A percentile compares a stretch with the other conserved stretches of the same genome.
Evolutionary conservation across 352 stramenopile species (phyloP).

Genomic region (Phytophthora citricola): DNA sequence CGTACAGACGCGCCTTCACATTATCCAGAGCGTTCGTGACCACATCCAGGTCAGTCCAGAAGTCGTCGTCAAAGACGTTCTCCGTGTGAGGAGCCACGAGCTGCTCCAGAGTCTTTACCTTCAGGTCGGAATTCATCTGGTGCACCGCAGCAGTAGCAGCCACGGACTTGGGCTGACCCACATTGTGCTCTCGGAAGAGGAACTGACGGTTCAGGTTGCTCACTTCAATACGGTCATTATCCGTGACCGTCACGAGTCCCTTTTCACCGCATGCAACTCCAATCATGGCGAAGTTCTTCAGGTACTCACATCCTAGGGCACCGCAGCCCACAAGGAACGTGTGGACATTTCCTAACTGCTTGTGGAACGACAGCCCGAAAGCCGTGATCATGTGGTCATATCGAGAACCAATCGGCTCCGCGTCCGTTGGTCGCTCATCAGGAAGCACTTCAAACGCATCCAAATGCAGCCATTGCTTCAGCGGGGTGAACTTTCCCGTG

Average conservation of each 20-base stretch:
- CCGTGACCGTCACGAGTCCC: slow-evolving; percentile 81
- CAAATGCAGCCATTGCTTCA: slow-evolving; percentile 89
- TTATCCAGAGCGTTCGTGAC: slow-evolving; percentile 99
- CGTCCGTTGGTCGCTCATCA: slow-evolving; percentile 62
- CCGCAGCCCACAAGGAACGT: slow-evolving; percentile 88
- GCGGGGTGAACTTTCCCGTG: slow-evolving; percentile 85
- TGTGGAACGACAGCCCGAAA: slow-evolving; percentile 77
- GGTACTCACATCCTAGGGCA: slow-evolving; percentile 83
- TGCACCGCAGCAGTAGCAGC: slow-evolving; percentile 77
- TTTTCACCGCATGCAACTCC: slow-evolving; percentile 79
- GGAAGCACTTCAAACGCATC: slow-evolving; percentile 85
- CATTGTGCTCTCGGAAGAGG: slow-evolving; percentile 87
- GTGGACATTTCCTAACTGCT: slow-evolving; percentile 66
- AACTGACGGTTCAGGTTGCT: slow-evolving; percentile 91
- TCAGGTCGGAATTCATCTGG: slow-evolving; percentile 77
- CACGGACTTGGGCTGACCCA: slow-evolving; percentile 86
- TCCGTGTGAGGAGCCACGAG: slow-evolving; percentile 83
- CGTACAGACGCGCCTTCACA: slow-evolving; percentile 97
- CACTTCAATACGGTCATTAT: slow-evolving; percentile 90
- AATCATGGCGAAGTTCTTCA: slow-evolving; percentile 91
- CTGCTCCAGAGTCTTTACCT: slow-evolving; percentile 86
- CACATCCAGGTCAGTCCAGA: slow-evolving; percentile 89
- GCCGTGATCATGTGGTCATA: slow-evolving; percentile 85
- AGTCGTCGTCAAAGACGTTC: slow-evolving; percentile 83
- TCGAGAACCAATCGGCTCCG: slow-evolving; percentile 61